phyloP scores from a whole-genome alignment of 768 basidiomycete species.

The Mycena galericulata region DNA sequence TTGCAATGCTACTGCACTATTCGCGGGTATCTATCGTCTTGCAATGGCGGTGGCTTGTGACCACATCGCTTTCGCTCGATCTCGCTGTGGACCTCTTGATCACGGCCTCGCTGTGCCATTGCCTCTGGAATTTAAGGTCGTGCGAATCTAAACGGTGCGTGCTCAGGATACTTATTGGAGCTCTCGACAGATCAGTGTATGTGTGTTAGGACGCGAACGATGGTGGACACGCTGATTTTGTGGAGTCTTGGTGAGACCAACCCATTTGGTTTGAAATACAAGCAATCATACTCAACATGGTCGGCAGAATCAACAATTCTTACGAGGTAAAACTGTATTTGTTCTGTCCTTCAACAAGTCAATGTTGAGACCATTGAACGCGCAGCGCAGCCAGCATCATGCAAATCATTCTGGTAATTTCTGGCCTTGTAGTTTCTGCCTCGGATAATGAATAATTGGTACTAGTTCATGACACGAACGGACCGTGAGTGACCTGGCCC shows the following conservation, averaged over 20 bases:
- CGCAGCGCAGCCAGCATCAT: not conserved
- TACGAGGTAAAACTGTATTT: not conserved
- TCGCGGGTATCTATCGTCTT: not conserved
- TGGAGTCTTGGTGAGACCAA: not conserved
- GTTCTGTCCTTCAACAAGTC: not conserved
- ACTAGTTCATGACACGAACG: not conserved
- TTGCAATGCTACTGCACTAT: not conserved
- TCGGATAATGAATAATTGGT: not conserved
- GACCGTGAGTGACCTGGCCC: not conserved
- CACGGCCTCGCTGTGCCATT: conserved; percentile 4
- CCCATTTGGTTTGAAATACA: too few relatives aligned
- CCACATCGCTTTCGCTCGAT: conserved; percentile 8
- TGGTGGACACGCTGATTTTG: conserved; percentile 6
- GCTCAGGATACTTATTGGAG: too few relatives aligned
- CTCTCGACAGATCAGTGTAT: too few relatives aligned
- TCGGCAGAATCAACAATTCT: not conserved
- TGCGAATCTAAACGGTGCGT: not conserved
- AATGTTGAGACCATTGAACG: not conserved
- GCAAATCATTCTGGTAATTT: not conserved
- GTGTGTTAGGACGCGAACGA: not conserved
- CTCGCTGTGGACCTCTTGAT: conserved; percentile 7
- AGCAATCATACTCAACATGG: too few relatives aligned
- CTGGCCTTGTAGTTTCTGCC: not conserved
- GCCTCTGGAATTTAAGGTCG: conserved; percentile 4
- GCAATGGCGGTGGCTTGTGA: conserved; percentile 20